A percentile compares a stretch with the other conserved stretches of the same genome.
phyloP scores from a whole-genome alignment of 768 basidiomycete species.

The Calocybe cyanea region DNA sequence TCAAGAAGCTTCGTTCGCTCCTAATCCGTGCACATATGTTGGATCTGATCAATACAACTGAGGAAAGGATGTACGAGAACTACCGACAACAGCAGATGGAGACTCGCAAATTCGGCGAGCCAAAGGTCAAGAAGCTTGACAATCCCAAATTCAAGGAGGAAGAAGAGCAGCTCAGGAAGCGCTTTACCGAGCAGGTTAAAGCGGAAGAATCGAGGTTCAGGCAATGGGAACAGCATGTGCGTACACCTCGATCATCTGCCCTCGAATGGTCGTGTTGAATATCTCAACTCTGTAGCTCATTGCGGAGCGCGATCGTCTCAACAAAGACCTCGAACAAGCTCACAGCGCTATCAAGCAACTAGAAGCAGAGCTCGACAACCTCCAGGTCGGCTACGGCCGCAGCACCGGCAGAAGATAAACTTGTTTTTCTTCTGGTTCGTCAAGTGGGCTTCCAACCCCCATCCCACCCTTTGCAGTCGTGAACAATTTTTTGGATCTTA shows the following conservation, averaged over 20 bases:
- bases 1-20: slow-evolving; percentile 93
- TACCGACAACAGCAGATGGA: slow-evolving; percentile 99
- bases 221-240: slow-evolving; percentile 98
- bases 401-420: slow-evolving; percentile 63
- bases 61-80: slow-evolving; percentile 96
- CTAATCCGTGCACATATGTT: slow-evolving; percentile 98
- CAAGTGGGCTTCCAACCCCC: too few species aligned
- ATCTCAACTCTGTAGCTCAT: slow-evolving; percentile 63
- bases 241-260: slow-evolving; percentile 24
- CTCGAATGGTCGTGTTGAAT: neutral
- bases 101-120: slow-evolving; percentile 97
- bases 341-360: slow-evolving; percentile 89
- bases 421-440: slow-evolving; percentile 5
- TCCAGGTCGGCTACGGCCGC: slow-evolving; percentile 82
- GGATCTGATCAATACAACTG: slow-evolving; percentile 93
- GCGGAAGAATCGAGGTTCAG: slow-evolving; percentile 95
- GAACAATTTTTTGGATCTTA: too few species aligned
- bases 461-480: too few species aligned
- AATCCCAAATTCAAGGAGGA: slow-evolving; percentile 99
- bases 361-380: slow-evolving; percentile 86
- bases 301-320: slow-evolving; percentile 95
- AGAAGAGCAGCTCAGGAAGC: slow-evolving; percentile 92
- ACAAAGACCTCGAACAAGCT: slow-evolving; percentile 95
- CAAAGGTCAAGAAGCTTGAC: slow-evolving; percentile 97
- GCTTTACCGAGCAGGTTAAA: slow-evolving; percentile 99